A percentile compares a stretch with the other conserved stretches of the same genome.
Evolutionary conservation across 2,329 filamentous ascomycete genomes (phyloP).

Genomic region (Botrytis medusae): DNA sequence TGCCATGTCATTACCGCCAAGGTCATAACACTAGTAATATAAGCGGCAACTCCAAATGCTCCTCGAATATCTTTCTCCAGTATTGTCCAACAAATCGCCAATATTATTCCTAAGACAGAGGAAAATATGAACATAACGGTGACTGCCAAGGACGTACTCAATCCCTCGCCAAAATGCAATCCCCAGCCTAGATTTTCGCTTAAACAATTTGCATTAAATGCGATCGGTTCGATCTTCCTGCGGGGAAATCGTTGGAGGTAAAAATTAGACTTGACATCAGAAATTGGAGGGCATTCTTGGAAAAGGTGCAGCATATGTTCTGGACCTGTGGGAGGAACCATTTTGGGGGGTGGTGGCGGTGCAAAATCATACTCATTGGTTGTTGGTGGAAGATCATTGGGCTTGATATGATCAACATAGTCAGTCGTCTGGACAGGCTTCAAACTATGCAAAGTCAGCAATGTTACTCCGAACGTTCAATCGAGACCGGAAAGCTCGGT

Average conservation of each 20-base stretch:
- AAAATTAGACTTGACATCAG: neutral
- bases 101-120: neutral
- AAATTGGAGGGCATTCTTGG: neutral
- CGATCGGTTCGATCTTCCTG: constrained; percentile 11
- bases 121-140: neutral
- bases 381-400: constrained; percentile 22
- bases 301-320: neutral
- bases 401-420: constrained; percentile 22
- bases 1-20: constrained; percentile 26
- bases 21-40: constrained; percentile 25
- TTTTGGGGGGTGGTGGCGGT: constrained; percentile 22
- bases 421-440: constrained; percentile 21
- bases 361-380: constrained; percentile 25
- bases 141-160: neutral
- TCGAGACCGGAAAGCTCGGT: neutral
- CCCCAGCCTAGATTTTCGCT: neutral
- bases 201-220: neutral
- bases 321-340: constrained; percentile 9
- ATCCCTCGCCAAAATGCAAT: constrained; percentile 5
- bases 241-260: constrained; percentile 2
- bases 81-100: constrained; percentile 13
- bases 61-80: constrained; percentile 23
- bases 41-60: constrained; percentile 25
- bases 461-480: neutral
- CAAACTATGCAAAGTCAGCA: neutral